Evolutionary conservation across 805 yeast species (phyloP).

Genomic region (Sporopachydermia lactativora): DNA sequence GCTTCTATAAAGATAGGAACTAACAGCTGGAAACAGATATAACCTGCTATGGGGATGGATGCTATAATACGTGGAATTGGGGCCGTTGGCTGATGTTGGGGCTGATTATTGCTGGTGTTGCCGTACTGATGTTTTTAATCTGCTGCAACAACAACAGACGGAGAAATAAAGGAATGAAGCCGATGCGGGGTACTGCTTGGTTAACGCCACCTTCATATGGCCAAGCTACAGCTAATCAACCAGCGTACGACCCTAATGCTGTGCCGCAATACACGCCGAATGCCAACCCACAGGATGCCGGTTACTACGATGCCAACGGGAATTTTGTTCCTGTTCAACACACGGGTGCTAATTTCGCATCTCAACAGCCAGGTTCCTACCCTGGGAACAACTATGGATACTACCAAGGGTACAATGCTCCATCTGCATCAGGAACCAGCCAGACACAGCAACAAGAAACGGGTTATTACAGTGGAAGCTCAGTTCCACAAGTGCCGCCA

Average conservation of each 20-base stretch:
- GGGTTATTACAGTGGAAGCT: too few relatives aligned
- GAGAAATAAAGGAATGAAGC: constrained; percentile 28
- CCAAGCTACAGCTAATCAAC: constrained; percentile 39
- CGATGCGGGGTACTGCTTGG: constrained; percentile 71
- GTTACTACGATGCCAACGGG: constrained; percentile 58
- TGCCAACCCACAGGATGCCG: constrained; percentile 63
- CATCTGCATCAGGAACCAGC: too few relatives aligned
- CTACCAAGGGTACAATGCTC: too few relatives aligned
- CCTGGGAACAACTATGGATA: too few relatives aligned
- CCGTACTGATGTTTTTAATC: constrained; percentile 13
- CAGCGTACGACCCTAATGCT: constrained; percentile 18
- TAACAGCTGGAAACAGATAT: too few relatives aligned
- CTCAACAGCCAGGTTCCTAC: constrained; percentile 36
- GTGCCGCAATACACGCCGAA: constrained; percentile 36
- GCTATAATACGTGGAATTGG: constrained; percentile 13
- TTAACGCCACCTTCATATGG: constrained; percentile 77
- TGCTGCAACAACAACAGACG: constrained; percentile 14
- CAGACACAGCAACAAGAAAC: too few relatives aligned
- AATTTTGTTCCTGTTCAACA: constrained; percentile 14
- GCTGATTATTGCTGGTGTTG: constrained; percentile 11
- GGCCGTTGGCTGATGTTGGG: constrained; percentile 23
- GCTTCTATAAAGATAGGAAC: too few relatives aligned
- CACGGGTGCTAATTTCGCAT: constrained; percentile 30
- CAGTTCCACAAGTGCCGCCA: too few relatives aligned
- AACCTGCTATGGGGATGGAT: constrained; percentile 9